These are phyloP conservation scores for Ophiobolus disseminans DNA, from an alignment of 2,329 filamentous ascomycete species.

Conservation along the genomic window DNA sequence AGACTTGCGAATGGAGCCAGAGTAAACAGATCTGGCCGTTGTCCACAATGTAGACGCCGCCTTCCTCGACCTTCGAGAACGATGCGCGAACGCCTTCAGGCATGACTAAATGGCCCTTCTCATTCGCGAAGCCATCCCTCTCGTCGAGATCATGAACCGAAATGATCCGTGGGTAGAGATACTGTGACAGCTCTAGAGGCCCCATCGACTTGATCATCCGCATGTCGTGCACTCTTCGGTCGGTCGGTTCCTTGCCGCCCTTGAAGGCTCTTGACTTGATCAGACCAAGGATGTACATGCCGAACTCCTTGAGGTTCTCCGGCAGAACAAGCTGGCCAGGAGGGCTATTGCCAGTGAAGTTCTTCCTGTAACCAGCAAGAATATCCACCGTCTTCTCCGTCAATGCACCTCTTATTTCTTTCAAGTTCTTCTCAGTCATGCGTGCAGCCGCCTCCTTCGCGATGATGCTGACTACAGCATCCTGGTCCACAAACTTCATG, in stretches of 20 bases:
- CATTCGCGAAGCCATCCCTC: slow-evolving; percentile 91
- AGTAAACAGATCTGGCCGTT: slow-evolving; percentile 91
- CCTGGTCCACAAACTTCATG: slow-evolving; percentile 95
- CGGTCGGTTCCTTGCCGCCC: slow-evolving; percentile 85
- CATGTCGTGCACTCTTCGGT: slow-evolving; percentile 89
- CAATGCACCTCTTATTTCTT: slow-evolving; percentile 82
- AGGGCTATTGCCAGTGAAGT: slow-evolving; percentile 85
- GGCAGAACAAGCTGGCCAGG: slow-evolving; percentile 93
- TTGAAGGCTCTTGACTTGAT: slow-evolving; percentile 94
- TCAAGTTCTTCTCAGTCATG: slow-evolving; percentile 76
- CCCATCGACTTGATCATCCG: slow-evolving; percentile 90
- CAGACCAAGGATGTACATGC: slow-evolving; percentile 92
- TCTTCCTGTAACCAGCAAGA: slow-evolving; percentile 88
- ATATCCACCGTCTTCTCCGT: slow-evolving; percentile 95
- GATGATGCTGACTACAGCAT: slow-evolving; percentile 85
- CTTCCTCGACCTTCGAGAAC: slow-evolving; percentile 87
- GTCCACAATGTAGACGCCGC: slow-evolving; percentile 92
- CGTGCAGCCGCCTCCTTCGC: slow-evolving; percentile 94
- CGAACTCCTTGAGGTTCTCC: slow-evolving; percentile 93
- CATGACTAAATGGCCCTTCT: slow-evolving; percentile 85
- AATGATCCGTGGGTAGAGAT: slow-evolving; percentile 94
- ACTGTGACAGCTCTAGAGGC: slow-evolving; percentile 81
- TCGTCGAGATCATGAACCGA: slow-evolving; percentile 87
- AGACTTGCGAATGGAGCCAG: slow-evolving; percentile 92
- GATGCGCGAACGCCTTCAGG: slow-evolving; percentile 81